Percentiles rank a stretch among this genome's conserved stretches.
These are phyloP conservation scores for Massarina eburnea DNA, from an alignment of 2,329 filamentous ascomycete species.

Conservation along the genomic window DNA sequence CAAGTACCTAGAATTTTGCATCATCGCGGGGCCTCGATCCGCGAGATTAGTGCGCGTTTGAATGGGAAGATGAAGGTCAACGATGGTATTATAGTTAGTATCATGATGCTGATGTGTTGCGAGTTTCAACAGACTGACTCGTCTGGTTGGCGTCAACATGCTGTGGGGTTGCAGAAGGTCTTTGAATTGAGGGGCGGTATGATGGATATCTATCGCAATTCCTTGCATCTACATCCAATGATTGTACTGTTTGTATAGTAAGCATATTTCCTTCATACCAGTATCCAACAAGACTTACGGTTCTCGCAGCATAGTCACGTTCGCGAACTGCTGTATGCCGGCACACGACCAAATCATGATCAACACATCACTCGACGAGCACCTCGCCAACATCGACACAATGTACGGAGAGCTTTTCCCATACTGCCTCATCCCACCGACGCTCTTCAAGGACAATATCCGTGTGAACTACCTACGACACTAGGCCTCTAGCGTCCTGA, in stretches of 20 bases:
- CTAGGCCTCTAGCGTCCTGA: conserved; percentile 9
- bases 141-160: conserved; percentile 30
- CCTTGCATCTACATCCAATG: conserved; percentile 19
- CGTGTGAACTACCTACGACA: conserved; percentile 25
- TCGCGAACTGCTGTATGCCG: conserved; percentile 30
- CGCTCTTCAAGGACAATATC: conserved; percentile 27
- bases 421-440: conserved; percentile 26
- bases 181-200: conserved; percentile 33
- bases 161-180: conserved; percentile 26
- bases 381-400: conserved; percentile 17
- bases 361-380: conserved; percentile 10
- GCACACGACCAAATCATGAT: conserved; percentile 27
- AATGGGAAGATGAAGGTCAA: conserved; percentile 24
- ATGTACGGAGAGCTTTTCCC: conserved; percentile 33
- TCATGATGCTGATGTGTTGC: conserved; percentile 31
- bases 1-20: conserved; percentile 27
- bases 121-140: conserved; percentile 31
- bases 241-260: conserved; percentile 31
- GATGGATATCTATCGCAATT: conserved; percentile 15
- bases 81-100: conserved; percentile 29
- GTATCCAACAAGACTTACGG: conserved; percentile 1
- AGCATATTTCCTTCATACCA: conserved; percentile 2
- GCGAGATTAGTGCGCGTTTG: conserved; percentile 24
- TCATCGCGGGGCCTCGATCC: conserved; percentile 32
- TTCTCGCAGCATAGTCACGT: conserved; percentile 20